Evolutionary conservation across 768 basidiomycete species (phyloP).

Genomic region (Strobilomyces echinocephalus): DNA sequence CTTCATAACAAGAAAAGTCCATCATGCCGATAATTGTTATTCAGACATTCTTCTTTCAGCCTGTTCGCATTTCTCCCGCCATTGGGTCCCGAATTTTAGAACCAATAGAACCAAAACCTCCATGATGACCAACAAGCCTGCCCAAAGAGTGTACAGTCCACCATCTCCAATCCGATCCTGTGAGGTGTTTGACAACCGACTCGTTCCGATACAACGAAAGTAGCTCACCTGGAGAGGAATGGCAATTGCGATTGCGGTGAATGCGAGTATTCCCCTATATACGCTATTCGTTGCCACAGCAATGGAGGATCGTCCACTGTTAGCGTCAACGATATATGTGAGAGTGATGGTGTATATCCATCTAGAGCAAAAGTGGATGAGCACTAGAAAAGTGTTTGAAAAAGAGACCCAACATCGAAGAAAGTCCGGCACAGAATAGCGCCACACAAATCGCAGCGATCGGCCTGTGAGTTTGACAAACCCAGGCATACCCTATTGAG

Average conservation of each 20-base stretch:
- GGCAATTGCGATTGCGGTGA: constrained; percentile 69
- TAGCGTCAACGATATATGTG: constrained; percentile 85
- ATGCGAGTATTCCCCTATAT: constrained; percentile 66
- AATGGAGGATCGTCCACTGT: constrained; percentile 72
- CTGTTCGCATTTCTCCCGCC: constrained; percentile 51
- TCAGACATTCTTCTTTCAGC: constrained; percentile 30
- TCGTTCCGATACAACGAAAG: neutral
- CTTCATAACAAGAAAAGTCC: no score
- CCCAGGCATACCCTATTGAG: constrained; percentile 72
- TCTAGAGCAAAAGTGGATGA: constrained; percentile 22
- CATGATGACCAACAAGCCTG: constrained; percentile 48
- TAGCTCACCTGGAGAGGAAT: constrained; percentile 56
- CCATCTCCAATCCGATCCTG: constrained; percentile 28
- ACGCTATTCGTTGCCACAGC: constrained; percentile 74
- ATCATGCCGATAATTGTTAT: neutral
- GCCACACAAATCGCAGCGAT: constrained; percentile 66
- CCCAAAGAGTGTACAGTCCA: constrained; percentile 37
- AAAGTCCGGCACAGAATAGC: constrained; percentile 69
- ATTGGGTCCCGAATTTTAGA: constrained; percentile 51
- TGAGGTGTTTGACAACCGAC: neutral
- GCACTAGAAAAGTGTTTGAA: neutral
- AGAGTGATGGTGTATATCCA: constrained; percentile 64
- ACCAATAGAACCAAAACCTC: constrained; percentile 55
- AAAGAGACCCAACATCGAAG: constrained; percentile 32
- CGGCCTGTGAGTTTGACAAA: constrained; percentile 57